Conservation (phyloP, 495 filamentous ascomycete species). For the Halenospora varia region DNA sequence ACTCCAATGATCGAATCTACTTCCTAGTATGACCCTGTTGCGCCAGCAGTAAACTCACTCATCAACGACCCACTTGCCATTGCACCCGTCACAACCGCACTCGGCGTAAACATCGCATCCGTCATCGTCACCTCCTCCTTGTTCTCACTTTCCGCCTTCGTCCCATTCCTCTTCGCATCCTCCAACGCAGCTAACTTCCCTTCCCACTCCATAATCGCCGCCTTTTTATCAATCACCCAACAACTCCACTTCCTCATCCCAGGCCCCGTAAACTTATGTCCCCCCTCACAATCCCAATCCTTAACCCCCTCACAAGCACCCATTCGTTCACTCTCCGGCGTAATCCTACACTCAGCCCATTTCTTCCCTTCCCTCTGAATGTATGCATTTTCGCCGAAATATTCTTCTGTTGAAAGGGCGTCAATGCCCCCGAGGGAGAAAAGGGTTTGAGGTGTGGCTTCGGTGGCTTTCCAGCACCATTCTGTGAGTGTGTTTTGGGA, state of each 20-base stretch:
- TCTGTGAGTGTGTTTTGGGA: not conserved
- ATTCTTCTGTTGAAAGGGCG: constrained; percentile 17
- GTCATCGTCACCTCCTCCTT: not conserved
- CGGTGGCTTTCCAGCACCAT: constrained; percentile 19
- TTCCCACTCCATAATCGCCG: not conserved
- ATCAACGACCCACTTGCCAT: not conserved
- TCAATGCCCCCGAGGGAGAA: constrained; percentile 18
- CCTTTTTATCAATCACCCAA: constrained; percentile 13
- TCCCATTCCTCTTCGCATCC: not conserved
- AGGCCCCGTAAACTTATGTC: constrained; percentile 15
- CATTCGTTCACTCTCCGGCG: constrained; percentile 19
- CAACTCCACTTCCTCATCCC: constrained; percentile 22
- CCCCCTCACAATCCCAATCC: constrained; percentile 14
- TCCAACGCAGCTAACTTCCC: not conserved
- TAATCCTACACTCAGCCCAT: constrained; percentile 19
- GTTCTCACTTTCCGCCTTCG: too few species aligned
- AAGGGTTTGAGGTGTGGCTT: constrained; percentile 1
- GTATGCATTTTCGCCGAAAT: constrained; percentile 16
- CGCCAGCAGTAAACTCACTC: constrained; percentile 7
- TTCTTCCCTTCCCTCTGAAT: constrained; percentile 12
- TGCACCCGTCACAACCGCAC: not conserved
- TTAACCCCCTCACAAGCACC: constrained; percentile 10
- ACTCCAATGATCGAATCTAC: not conserved
- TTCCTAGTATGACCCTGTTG: constrained; percentile 4
- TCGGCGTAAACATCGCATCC: constrained; percentile 10